Base-by-base conservation (phyloP, 2,329 filamentous ascomycete species). In the Arthrobotrys entomopaga region DNA sequence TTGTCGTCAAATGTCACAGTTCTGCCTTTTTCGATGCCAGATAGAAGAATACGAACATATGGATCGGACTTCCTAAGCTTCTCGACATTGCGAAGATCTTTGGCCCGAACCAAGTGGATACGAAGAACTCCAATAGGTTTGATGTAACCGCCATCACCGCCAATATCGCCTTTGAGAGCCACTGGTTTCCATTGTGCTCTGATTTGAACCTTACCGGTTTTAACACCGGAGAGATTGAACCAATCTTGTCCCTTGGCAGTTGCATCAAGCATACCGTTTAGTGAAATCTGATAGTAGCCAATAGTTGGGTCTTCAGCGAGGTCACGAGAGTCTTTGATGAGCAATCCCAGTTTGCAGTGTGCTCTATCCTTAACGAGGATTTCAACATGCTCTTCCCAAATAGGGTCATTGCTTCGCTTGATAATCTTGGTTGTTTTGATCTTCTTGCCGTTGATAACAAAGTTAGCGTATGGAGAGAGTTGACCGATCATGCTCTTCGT, bases 1-100 rank as follows among this genome's bases (percentile, higher is more conserved):
- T 97, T 96, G 82, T 97, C 99, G 80, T 92, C 89, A 84, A 95
- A 97, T 0, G 94, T 98, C 58, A 99, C 95, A 1, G 95, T 98
- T 69, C 93, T 89, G 8, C 88, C 93, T 81, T 94, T 96, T 80
- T 95, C 90, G 66, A 98, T 89, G 52, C 95, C 94, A 54, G 93
- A 97, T 6, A 97, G 86, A 61, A 97, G 82, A 0, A 98, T 90
- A 48, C 94, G 90, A 20, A 89, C 91, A 79, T 99, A 99, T 0
- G 95, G 92, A 81, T 99, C 96, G 0, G 95, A 98, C 82, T 98
- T 98, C 82, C 95, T 95, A 81, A 99, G 88, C 1, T 92, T 92
- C 82, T 99, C 95, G 61, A 97, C 86, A 81, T 99, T 99, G 72
- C 93, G 91, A 49, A 99, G 86, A 78, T 93, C 88, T 57, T 86